Conservation (phyloP, 129 eudicot species). For the Apium graveolens region DNA sequence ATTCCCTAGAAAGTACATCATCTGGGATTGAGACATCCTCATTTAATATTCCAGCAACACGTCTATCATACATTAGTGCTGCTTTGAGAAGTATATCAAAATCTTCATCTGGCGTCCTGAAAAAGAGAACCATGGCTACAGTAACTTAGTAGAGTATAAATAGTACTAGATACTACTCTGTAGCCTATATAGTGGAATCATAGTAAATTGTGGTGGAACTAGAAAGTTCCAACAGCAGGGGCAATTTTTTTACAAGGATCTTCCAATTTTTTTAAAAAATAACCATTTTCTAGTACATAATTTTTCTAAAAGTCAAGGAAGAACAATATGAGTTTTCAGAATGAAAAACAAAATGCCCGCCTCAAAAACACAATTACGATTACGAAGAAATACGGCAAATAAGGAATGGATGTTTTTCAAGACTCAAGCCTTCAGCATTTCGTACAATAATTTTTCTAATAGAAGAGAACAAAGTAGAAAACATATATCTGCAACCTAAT, state of each 20-base stretch:
- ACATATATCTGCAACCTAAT: background rate
- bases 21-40: conserved; percentile 67
- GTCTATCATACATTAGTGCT: conserved; percentile 89
- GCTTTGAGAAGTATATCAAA: conserved; percentile 91
- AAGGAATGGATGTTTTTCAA: background rate
- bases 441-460: background rate
- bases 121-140: conserved; percentile 8
- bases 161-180: background rate
- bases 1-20: conserved; percentile 50
- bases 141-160: background rate
- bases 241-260: too few relatives aligned
- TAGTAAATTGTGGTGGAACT: background rate
- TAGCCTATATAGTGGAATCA: background rate
- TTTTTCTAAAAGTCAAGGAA: too few relatives aligned
- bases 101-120: conserved; percentile 97
- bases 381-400: background rate
- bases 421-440: background rate
- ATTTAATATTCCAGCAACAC: conserved; percentile 74
- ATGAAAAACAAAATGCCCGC: too few relatives aligned
- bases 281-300: too few relatives aligned
- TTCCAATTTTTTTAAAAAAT: too few relatives aligned
- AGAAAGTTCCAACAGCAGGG: too few relatives aligned
- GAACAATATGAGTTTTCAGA: too few relatives aligned
- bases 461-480: background rate
- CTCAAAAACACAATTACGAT: too few relatives aligned